Evolutionary conservation across 2,329 filamentous ascomycete species (phyloP), one percentile per base, ranked within the genome.

Genomic region (Sporothrix humicola): DNA sequence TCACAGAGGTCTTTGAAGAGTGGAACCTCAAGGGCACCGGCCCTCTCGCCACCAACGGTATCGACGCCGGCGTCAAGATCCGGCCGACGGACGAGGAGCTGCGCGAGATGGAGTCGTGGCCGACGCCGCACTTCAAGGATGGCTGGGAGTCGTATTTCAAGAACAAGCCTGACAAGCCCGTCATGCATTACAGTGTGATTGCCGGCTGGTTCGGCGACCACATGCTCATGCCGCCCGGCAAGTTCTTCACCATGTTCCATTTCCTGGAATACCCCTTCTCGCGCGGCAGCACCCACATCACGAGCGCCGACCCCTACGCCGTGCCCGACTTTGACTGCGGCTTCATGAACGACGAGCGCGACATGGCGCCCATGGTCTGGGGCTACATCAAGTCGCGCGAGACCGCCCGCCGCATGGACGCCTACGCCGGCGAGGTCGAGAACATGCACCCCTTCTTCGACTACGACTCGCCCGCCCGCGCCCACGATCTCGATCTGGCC

Each of bases 281-380:
- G 17, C 89, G 92, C 77, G 92, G 92, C 9, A 89, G 82, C 71
- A 93, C 88, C 2, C 90, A 93, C 81, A 93, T 94, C 79, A 87
- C 85, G 74, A 91, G 88, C n/a, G 83, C 92, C 2, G 88, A 93
- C 77, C 90, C 91, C 17, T 95, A 95, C 79, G 92, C 91, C 63
- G 84, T 85, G 15, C 92, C 92, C 0, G 92, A 94, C 83, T 94
- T 95, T 78, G 92, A 95, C 79, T 88, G 91, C 0, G 92, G 92
- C 26, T 95, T 94, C 84, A 94, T 95, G 92, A 95, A 93, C 78
- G 92, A 95, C 82, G 91, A 93, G 82, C 87, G 92, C 31, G 93
- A 95, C 79, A 94, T 95, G 92, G 92, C 90, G 0, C 92, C 92
- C 9, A 93, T 93, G 90, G 91, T 95, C 6, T 94, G 92, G 92